A percentile compares a stretch with the other conserved stretches of the same genome.
Conservation (phyloP, 2,329 filamentous ascomycete species). For the Exophiala xenobiotica region DNA sequence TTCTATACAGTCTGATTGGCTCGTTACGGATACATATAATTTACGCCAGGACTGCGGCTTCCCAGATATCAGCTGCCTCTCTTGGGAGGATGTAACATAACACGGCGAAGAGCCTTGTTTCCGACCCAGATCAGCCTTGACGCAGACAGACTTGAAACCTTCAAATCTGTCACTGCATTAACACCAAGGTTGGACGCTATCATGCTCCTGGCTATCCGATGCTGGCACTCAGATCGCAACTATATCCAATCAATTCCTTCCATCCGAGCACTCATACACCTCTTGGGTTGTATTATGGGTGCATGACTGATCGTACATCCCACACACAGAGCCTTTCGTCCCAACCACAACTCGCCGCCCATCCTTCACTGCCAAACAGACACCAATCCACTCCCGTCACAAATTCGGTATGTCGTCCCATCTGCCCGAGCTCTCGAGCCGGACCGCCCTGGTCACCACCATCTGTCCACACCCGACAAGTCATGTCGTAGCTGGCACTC, state of each 20-base stretch:
- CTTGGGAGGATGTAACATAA: slow-evolving; percentile 11
- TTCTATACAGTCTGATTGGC: slow-evolving; percentile 12
- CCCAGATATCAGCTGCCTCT: not conserved
- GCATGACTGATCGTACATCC: slow-evolving; percentile 74
- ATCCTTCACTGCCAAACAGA: slow-evolving; percentile 89
- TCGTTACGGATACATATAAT: not conserved
- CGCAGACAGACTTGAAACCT: slow-evolving; percentile 3
- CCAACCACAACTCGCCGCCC: slow-evolving; percentile 94
- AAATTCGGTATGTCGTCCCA: slow-evolving; percentile 94
- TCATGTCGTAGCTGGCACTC: slow-evolving; percentile 97
- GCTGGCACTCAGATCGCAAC: too few relatives aligned
- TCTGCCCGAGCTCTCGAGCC: slow-evolving; percentile 69
- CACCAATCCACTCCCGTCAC: slow-evolving; percentile 98
- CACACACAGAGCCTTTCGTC: slow-evolving; percentile 88
- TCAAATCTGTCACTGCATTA: not conserved
- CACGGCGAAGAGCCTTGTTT: slow-evolving; percentile 14
- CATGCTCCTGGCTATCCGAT: slow-evolving; percentile 3
- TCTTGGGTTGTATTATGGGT: too few relatives aligned
- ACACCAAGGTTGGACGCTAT: too few relatives aligned
- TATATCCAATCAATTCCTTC: too few relatives aligned
- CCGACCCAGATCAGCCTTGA: not conserved
- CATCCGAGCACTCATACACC: too few relatives aligned
- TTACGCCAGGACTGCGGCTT: slow-evolving; percentile 1
- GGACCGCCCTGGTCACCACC: slow-evolving; percentile 51
- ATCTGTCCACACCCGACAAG: slow-evolving; percentile 89